Evolutionary conservation across 1,284 basidiomycete species (phyloP).

Genomic region (Malassezia globosa): DNA sequence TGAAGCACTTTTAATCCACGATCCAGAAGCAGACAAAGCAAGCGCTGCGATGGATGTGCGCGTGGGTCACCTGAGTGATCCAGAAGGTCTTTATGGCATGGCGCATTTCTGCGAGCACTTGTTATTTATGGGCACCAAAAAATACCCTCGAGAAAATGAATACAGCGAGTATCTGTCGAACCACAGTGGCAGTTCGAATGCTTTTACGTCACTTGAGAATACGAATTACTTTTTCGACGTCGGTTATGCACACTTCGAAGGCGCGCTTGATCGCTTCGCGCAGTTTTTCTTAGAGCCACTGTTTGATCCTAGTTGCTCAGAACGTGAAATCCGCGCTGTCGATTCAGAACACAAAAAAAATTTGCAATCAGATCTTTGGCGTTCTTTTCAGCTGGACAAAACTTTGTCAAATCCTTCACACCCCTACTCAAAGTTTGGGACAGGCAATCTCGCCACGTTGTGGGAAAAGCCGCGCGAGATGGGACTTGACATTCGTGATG

Average conservation of each 20-base stretch:
- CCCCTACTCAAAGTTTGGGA: slow-evolving; percentile 85
- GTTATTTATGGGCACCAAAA: slow-evolving; percentile 69
- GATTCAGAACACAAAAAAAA: slow-evolving; percentile 99
- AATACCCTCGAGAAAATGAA: slow-evolving; percentile 44
- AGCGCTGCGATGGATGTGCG: slow-evolving; percentile 89
- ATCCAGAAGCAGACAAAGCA: slow-evolving; percentile 80
- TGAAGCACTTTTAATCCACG: slow-evolving; percentile 73
- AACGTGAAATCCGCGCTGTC: slow-evolving; percentile 89
- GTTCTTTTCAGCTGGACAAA: slow-evolving; percentile 94
- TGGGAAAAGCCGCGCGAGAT: slow-evolving; percentile 54
- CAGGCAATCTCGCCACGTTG: slow-evolving; percentile 74
- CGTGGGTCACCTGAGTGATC: slow-evolving; percentile 87
- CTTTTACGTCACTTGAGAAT: slow-evolving; percentile 82
- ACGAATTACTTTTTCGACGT: slow-evolving; percentile 91
- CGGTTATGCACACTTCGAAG: slow-evolving; percentile 67
- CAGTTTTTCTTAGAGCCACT: slow-evolving; percentile 89
- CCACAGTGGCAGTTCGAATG: slow-evolving; percentile 84
- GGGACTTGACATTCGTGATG: slow-evolving; percentile 75
- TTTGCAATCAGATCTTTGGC: slow-evolving; percentile 84
- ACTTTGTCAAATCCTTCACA: slow-evolving; percentile 65
- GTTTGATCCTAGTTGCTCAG: slow-evolving; percentile 79
- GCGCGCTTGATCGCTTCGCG: slow-evolving; percentile 79
- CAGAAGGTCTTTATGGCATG: slow-evolving; percentile 56
- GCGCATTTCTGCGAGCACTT: slow-evolving; percentile 93
- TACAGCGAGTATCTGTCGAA: slow-evolving; percentile 65